These are phyloP conservation scores for Parafenestella ontariensis DNA, from an alignment of 2,329 filamentous ascomycete species.

Conservation along the genomic window DNA sequence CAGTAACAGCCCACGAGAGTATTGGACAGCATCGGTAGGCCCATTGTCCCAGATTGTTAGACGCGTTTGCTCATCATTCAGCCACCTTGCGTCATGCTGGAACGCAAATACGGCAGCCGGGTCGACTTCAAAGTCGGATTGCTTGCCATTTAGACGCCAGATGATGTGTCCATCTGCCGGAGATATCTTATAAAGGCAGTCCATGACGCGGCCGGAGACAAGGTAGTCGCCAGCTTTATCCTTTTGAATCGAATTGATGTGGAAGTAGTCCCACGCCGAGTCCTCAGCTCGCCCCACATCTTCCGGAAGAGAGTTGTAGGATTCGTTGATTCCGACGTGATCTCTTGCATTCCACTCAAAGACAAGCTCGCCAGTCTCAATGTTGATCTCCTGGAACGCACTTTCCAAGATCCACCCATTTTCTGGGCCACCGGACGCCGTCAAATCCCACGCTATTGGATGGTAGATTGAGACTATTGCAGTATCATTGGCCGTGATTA, in stretches of 20 bases:
- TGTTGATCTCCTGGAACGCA: constrained; percentile 54
- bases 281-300: constrained; percentile 36
- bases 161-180: constrained; percentile 29
- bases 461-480: constrained; percentile 54
- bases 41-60: constrained; percentile 53
- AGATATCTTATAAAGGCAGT: constrained; percentile 25
- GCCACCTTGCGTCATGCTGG: constrained; percentile 31
- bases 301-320: constrained; percentile 26
- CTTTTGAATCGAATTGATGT: constrained; percentile 45
- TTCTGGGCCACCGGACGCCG: constrained; percentile 40
- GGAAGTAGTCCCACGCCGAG: constrained; percentile 51
- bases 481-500: constrained; percentile 52
- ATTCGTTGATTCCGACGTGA: constrained; percentile 40
- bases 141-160: constrained; percentile 35
- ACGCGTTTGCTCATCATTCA: constrained; percentile 19
- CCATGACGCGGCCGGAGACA: constrained; percentile 27
- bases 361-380: constrained; percentile 49
- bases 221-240: constrained; percentile 32
- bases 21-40: constrained; percentile 19
- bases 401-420: constrained; percentile 54
- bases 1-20: constrained; percentile 48
- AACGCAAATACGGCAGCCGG: constrained; percentile 19
- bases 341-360: constrained; percentile 52
- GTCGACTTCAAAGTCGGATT: constrained; percentile 22
- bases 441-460: constrained; percentile 49